A percentile compares a stretch with the other conserved stretches of the same genome.
These are phyloP conservation scores for Aspergillus sp. DNA, from an alignment of 2,329 filamentous ascomycete species.

Conservation along the genomic window DNA sequence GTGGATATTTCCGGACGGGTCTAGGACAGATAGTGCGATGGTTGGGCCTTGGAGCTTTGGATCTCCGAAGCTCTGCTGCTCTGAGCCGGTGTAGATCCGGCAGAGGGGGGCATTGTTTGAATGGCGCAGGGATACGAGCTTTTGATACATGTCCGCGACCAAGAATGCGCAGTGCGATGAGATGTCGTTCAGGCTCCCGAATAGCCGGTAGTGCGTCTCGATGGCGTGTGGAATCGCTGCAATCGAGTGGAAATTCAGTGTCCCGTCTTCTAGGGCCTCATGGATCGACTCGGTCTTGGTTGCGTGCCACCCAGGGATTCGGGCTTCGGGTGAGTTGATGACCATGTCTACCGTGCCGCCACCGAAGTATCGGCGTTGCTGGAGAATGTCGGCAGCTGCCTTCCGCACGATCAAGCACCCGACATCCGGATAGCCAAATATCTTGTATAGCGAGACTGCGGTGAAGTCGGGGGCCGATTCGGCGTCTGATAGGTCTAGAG, in stretches of 20 bases:
- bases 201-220: constrained; percentile 8
- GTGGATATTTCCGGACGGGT: constrained; percentile 4
- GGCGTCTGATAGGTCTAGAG: constrained; percentile 8
- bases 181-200: constrained; percentile 1
- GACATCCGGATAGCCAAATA: constrained; percentile 17
- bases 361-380: constrained; percentile 16
- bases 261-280: constrained; percentile 15
- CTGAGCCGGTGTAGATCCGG: constrained; percentile 9
- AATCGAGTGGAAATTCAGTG: constrained; percentile 15
- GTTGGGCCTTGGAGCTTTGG: constrained; percentile 10
- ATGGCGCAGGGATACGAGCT: constrained; percentile 8
- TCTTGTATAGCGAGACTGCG: constrained; percentile 17
- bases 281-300: constrained; percentile 8
- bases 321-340: constrained; percentile 1
- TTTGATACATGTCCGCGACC: neutral
- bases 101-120: constrained; percentile 9
- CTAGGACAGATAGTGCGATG: constrained; percentile 12
- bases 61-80: constrained; percentile 5
- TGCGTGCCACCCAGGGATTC: constrained; percentile 10
- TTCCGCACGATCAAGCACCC: constrained; percentile 17
- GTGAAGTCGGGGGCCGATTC: constrained; percentile 15
- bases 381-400: neutral
- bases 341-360: constrained; percentile 19
- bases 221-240: constrained; percentile 13
- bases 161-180: constrained; percentile 11